Base-by-base conservation (phyloP, 176 grass and related monocot species). In the Zizania latifolia region DNA sequence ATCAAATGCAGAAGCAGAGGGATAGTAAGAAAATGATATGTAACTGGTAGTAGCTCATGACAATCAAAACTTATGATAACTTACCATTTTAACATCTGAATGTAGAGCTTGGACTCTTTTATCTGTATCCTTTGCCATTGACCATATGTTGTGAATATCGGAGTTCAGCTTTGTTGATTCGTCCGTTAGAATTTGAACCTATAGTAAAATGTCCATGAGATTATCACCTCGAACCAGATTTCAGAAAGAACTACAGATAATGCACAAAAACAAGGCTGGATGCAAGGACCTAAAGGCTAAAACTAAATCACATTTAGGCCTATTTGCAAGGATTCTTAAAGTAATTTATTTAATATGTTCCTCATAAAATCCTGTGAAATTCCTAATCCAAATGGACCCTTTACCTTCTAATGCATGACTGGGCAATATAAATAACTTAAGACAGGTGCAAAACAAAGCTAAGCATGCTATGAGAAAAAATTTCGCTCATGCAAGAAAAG, bases 81-180 rank as follows among this genome's bases (percentile, higher is more conserved):
- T 41, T 82, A 87, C 85, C 85, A 72, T 82, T 22, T 87, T 72
- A 24, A 78, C 9, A 72, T 77, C 73, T 72, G 66, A 78, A 77
- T 66, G 73, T 46, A 87, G 58, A 87, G 24, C 66, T 50, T 66
- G 59, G 2, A 87, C 58, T 33, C 40, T 77, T 40, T 78, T 76
- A 8, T 55, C 32, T n/a, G 79, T 72, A 26, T 72, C 58, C 24
- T 82, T 82, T 37, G 58, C 66, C 60, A 87, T 48, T 59, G 79
- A 78, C 66, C 74, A 48, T 34, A 59, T n/a, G 48, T 48, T 73
- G 50, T 50, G 21, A 66, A 87, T 72, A 78, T 77, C 65, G 30
- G 79, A 87, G 73, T 51, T 87, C 58, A 78, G 78, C 66, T 72
- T 87, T 82, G 30, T 82, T 39, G 73, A 87, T 40, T 72, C 79